Conservation (phyloP, 495 filamentous ascomycete species). For the Hyaloscypha variabilis region DNA sequence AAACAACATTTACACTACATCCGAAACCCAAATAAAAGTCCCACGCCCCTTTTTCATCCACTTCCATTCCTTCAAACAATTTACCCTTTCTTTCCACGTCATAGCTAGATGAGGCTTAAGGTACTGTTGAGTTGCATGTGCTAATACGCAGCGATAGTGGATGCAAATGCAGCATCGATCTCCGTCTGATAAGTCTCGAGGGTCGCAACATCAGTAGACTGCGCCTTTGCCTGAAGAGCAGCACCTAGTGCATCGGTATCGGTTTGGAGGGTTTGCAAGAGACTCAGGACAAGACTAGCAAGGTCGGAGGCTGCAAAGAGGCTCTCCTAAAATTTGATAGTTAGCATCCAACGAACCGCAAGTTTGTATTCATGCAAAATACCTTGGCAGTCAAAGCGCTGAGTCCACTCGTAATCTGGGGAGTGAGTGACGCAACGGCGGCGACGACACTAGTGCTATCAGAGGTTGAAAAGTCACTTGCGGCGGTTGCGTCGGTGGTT, state of each 20-base stretch:
- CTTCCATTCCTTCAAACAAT: slow-evolving; percentile 1
- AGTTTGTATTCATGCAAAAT: slow-evolving; percentile 9
- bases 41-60: slow-evolving; percentile 2
- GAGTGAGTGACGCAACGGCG: slow-evolving; percentile 8
- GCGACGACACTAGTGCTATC: slow-evolving; percentile 9
- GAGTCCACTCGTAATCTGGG: slow-evolving; percentile 10
- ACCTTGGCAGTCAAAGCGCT: slow-evolving; percentile 10
- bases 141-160: slow-evolving; percentile 12
- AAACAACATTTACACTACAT: slow-evolving; percentile 6
- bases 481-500: slow-evolving; percentile 14
- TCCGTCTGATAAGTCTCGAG: slow-evolving; percentile 8
- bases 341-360: slow-evolving; percentile 3
- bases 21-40: slow-evolving; percentile 1
- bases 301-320: slow-evolving; percentile 23
- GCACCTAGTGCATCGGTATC: slow-evolving; percentile 29
- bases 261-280: slow-evolving; percentile 31
- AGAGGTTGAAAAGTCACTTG: slow-evolving; percentile 3
- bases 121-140: slow-evolving; percentile 1
- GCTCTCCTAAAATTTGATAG: slow-evolving; percentile 6
- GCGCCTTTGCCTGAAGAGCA: slow-evolving; percentile 33
- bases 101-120: not conserved
- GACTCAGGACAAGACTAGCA: slow-evolving; percentile 36
- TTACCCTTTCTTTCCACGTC: not conserved
- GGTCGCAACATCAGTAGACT: slow-evolving; percentile 21
- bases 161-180: slow-evolving; percentile 32